Evolutionary conservation across 2,329 filamentous ascomycete species (phyloP).

Genomic region (Alternaria dauci): DNA sequence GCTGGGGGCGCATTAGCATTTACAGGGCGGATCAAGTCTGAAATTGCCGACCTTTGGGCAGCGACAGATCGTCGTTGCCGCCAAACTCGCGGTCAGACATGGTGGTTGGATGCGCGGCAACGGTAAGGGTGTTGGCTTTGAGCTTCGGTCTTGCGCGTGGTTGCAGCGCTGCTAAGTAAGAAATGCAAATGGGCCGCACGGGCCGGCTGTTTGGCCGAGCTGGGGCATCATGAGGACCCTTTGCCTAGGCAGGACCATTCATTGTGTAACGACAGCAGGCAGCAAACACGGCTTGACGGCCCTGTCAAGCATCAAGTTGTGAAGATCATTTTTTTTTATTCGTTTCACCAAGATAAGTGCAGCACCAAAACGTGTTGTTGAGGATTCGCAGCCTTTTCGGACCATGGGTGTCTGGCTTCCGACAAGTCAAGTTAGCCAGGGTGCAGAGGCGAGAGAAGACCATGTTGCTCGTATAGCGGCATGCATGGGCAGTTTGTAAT

Average conservation of each 20-base stretch:
- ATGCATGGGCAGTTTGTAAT: not conserved
- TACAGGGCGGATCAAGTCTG: not conserved
- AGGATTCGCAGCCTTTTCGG: not conserved
- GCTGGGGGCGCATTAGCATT: constrained; percentile 55
- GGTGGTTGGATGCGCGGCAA: constrained; percentile 30
- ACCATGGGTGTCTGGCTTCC: not conserved
- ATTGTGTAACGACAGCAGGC: constrained; percentile 3
- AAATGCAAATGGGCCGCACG: constrained; percentile 14
- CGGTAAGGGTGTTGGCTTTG: constrained; percentile 14
- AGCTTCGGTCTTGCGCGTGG: constrained; percentile 11
- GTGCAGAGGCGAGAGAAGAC: not conserved
- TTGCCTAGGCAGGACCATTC: constrained; percentile 2
- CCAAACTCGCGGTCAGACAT: constrained; percentile 56
- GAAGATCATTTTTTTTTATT: not conserved
- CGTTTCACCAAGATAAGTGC: not conserved
- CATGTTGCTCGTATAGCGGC: not conserved
- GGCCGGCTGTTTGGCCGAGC: constrained; percentile 22
- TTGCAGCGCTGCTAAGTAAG: constrained; percentile 13
- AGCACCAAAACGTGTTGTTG: not conserved
- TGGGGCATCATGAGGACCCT: not conserved
- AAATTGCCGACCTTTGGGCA: constrained; percentile 50
- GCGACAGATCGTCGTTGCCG: constrained; percentile 54
- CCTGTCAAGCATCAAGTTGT: not conserved
- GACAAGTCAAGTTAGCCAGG: not conserved
- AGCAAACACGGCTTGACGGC: not conserved